These are phyloP conservation scores for Aspergillus asperescens DNA, from an alignment of 495 filamentous ascomycete species.

Conservation along the genomic window DNA sequence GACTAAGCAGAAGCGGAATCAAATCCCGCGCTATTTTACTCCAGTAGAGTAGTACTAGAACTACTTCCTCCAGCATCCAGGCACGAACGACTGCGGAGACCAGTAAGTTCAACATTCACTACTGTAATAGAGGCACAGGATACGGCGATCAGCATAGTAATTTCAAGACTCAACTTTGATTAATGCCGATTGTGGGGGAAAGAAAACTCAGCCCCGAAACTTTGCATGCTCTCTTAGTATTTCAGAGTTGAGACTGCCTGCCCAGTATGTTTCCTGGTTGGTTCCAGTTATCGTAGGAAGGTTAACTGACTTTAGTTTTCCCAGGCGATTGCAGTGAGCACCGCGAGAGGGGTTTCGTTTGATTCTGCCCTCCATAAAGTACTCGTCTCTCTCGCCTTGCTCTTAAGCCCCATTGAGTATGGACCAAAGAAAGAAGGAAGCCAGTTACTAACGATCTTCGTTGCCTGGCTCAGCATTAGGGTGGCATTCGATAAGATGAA, in stretches of 20 bases:
- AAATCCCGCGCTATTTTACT: neutral
- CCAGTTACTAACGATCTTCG: neutral
- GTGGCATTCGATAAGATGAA: neutral
- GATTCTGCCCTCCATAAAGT: too few relatives aligned
- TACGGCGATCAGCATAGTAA: neutral
- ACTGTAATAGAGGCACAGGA: neutral
- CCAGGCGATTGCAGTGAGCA: neutral
- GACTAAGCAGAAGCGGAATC: neutral
- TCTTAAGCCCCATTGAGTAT: neutral
- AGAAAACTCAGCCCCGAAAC: neutral
- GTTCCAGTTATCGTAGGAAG: neutral
- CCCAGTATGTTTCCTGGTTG: neutral
- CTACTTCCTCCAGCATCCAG: neutral
- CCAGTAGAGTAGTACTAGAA: too few relatives aligned
- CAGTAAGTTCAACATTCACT: neutral
- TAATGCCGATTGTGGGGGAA: neutral
- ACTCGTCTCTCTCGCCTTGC: neutral
- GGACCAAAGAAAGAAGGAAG: neutral
- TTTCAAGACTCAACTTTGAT: neutral
- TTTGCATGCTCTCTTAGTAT: neutral
- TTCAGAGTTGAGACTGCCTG: neutral
- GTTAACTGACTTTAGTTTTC: neutral
- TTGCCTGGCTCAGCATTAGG: neutral
- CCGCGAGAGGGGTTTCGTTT: too few relatives aligned
- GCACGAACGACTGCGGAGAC: constrained; percentile 2